Conservation (phyloP, 2,329 filamentous ascomycete genomes). For the Tolypocladium tundrense region DNA sequence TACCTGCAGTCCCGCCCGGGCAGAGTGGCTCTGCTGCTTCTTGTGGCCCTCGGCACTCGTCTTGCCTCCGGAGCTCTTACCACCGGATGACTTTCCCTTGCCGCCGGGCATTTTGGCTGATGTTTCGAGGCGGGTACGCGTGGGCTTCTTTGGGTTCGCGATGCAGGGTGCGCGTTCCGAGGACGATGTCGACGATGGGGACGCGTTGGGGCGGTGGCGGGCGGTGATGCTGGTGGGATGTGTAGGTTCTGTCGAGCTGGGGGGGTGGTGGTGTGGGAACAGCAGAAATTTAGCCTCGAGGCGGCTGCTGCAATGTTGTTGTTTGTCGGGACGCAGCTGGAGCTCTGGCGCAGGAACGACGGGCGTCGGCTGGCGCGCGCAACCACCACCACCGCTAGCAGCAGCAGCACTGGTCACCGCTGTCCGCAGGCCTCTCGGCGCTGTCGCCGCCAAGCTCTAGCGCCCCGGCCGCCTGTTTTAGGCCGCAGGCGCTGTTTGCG, state of each 20-base stretch:
- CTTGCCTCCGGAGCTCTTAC: constrained; percentile 81
- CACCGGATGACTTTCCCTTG: constrained; percentile 87
- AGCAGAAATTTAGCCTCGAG: constrained; percentile 11
- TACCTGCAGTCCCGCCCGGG: constrained; percentile 92
- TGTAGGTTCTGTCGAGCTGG: neutral
- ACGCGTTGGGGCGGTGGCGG: neutral
- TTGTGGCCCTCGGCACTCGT: constrained; percentile 54
- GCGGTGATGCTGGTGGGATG: constrained; percentile 4
- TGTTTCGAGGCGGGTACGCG: neutral
- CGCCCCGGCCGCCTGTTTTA: neutral
- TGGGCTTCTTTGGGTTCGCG: neutral
- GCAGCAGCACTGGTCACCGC: neutral
- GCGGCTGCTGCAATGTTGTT: constrained; percentile 7
- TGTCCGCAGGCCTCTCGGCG: neutral
- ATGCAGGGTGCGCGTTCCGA: neutral
- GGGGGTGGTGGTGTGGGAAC: constrained; percentile 6
- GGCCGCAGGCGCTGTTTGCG: neutral
- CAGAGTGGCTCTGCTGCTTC: constrained; percentile 93
- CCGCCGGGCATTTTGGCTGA: constrained; percentile 57
- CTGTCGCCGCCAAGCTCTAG: neutral
- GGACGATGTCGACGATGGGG: constrained; percentile 2
- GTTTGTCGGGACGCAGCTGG: constrained; percentile 1
- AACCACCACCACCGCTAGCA: neutral
- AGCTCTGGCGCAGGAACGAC: neutral
- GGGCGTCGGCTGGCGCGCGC: neutral